These are phyloP conservation scores for Verticillium isaacii DNA, from an alignment of 2,329 filamentous ascomycete genomes.

Conservation along the genomic window DNA sequence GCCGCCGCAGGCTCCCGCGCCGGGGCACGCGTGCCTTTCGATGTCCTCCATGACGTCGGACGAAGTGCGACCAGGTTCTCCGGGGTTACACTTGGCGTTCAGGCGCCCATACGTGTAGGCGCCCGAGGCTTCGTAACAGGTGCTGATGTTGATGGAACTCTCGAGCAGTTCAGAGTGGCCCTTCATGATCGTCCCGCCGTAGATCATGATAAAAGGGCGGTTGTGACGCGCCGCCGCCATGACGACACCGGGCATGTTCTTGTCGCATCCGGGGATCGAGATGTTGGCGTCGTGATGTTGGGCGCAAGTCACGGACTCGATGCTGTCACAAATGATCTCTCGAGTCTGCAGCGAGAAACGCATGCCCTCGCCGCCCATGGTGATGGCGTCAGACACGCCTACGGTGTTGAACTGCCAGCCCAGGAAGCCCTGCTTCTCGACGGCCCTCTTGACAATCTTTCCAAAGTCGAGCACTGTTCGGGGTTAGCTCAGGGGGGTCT, in stretches of 20 bases:
- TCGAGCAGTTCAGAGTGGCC: slow-evolving; percentile 76
- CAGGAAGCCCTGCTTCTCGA: slow-evolving; percentile 80
- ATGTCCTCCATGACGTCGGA: slow-evolving; percentile 82
- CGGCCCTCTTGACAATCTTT: slow-evolving; percentile 77
- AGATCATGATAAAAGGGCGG: slow-evolving; percentile 90
- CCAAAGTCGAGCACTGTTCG: slow-evolving; percentile 73
- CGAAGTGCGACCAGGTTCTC: slow-evolving; percentile 59
- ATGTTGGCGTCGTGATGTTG: slow-evolving; percentile 93
- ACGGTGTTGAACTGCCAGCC: slow-evolving; percentile 94
- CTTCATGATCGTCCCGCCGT: slow-evolving; percentile 84
- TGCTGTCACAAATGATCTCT: slow-evolving; percentile 90
- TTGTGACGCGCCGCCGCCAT: slow-evolving; percentile 92
- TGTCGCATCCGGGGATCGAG: slow-evolving; percentile 89
- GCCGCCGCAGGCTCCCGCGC: slow-evolving; percentile 66
- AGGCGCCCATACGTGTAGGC: slow-evolving; percentile 76
- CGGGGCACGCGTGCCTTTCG: slow-evolving; percentile 67
- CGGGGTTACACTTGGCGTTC: slow-evolving; percentile 60
- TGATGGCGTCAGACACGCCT: slow-evolving; percentile 85
- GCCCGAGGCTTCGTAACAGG: slow-evolving; percentile 82
- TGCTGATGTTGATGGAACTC: slow-evolving; percentile 80
- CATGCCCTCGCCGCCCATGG: slow-evolving; percentile 96
- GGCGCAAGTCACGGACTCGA: slow-evolving; percentile 88
- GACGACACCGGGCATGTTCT: slow-evolving; percentile 93
- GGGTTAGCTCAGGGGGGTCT: neutral
- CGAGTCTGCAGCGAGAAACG: slow-evolving; percentile 85